phyloP scores from a whole-genome alignment of 2,329 filamentous ascomycete species.

The Claviceps cyperi region DNA sequence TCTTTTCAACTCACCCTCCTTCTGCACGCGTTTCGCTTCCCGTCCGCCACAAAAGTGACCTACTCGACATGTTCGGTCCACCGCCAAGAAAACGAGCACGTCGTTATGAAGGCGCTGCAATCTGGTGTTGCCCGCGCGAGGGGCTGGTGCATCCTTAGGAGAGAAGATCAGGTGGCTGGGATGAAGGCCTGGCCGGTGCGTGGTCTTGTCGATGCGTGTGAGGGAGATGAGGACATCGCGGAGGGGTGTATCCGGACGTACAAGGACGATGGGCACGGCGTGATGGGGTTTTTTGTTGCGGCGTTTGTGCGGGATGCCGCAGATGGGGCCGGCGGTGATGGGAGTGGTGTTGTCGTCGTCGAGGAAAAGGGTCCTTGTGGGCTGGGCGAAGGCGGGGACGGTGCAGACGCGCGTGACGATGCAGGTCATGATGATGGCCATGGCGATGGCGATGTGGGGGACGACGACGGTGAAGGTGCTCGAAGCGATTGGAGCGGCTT shows the following conservation, averaged over 20 bases:
- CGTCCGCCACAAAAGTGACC: constrained; percentile 58
- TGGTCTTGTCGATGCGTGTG: constrained; percentile 36
- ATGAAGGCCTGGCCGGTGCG: constrained; percentile 62
- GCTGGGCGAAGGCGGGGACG: constrained; percentile 38
- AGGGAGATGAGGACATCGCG: constrained; percentile 38
- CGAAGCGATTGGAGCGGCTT: constrained; percentile 9
- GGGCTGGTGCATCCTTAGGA: constrained; percentile 65
- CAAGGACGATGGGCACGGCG: constrained; percentile 65
- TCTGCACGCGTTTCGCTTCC: constrained; percentile 72
- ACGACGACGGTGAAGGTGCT: constrained; percentile 9
- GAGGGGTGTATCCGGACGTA: constrained; percentile 72
- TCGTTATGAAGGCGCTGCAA: constrained; percentile 57
- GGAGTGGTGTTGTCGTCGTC: background rate
- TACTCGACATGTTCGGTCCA: constrained; percentile 94
- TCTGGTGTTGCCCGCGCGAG: constrained; percentile 49
- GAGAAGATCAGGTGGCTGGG: constrained; percentile 61
- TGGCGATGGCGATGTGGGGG: constrained; percentile 14
- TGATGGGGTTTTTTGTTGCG: constrained; percentile 95
- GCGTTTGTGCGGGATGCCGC: constrained; percentile 45
- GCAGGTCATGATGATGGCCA: constrained; percentile 23
- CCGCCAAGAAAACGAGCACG: constrained; percentile 73
- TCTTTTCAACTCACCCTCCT: constrained; percentile 72
- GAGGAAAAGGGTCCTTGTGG: constrained; percentile 36
- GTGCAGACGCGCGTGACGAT: constrained; percentile 24
- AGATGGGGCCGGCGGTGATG: background rate